phyloP scores from a whole-genome alignment of 257 asterid species.

The Datura wrightii region DNA sequence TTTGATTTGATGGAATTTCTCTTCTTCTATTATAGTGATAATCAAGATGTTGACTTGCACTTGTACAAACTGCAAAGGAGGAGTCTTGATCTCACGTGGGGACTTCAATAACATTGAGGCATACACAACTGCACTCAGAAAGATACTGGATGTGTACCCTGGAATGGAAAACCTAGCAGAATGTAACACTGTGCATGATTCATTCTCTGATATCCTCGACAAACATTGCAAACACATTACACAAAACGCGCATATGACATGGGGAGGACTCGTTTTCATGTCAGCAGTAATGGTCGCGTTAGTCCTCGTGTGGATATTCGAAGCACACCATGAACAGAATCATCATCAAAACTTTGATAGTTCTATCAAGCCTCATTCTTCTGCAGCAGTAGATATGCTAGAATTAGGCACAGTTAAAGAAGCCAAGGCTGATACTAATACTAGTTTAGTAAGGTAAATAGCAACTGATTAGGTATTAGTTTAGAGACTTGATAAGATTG shows the following conservation, averaged over 20 bases:
- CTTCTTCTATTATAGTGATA: slow-evolving; percentile 36
- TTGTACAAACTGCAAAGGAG: slow-evolving; percentile 65
- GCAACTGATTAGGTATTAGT: slow-evolving; percentile 12
- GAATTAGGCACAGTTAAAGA: slow-evolving; percentile 47
- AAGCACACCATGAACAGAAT: slow-evolving; percentile 43
- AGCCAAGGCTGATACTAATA: neutral
- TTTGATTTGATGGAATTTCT: slow-evolving; percentile 28
- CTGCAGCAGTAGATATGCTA: slow-evolving; percentile 30
- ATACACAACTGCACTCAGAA: slow-evolving; percentile 68
- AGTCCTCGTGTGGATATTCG: slow-evolving; percentile 54
- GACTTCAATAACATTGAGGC: slow-evolving; percentile 52
- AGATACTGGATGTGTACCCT: slow-evolving; percentile 72
- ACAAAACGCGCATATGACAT: slow-evolving; percentile 54
- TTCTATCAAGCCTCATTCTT: slow-evolving; percentile 58
- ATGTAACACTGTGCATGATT: slow-evolving; percentile 63
- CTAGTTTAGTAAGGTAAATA: slow-evolving; percentile 25
- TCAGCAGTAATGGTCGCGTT: slow-evolving; percentile 61
- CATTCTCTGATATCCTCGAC: slow-evolving; percentile 64
- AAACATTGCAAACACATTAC: slow-evolving; percentile 67
- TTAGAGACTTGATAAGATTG: neutral
- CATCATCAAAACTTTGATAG: slow-evolving; percentile 40
- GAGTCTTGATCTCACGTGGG: slow-evolving; percentile 53
- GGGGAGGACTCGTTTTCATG: slow-evolving; percentile 60
- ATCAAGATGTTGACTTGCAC: slow-evolving; percentile 64
- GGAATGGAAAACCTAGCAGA: slow-evolving; percentile 70